These are phyloP conservation scores for Cercospora sojina DNA, from an alignment of 2,329 filamentous ascomycete species.

Conservation along the genomic window DNA sequence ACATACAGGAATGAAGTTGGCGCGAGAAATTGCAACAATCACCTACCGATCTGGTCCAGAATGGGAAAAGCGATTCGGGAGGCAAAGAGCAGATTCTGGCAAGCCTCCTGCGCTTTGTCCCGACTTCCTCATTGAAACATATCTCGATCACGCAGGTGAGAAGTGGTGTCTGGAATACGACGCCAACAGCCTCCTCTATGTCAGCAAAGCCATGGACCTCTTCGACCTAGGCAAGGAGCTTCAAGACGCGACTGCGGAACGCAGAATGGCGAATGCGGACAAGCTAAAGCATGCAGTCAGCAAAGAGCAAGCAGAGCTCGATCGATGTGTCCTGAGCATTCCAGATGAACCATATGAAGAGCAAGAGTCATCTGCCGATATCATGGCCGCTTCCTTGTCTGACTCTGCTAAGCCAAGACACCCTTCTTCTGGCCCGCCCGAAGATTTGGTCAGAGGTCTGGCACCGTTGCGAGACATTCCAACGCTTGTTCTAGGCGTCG, in stretches of 20 bases:
- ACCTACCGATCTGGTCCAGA: conserved; percentile 96
- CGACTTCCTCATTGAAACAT: conserved; percentile 96
- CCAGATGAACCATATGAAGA: conserved; percentile 85
- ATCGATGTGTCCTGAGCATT: conserved; percentile 75
- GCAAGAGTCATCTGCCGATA: conserved; percentile 57
- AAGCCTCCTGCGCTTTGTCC: conserved; percentile 92
- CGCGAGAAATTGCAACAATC: conserved; percentile 93
- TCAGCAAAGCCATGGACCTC: conserved; percentile 98
- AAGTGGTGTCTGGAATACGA: conserved; percentile 98
- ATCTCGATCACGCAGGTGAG: conserved; percentile 95
- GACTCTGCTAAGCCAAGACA: conserved; percentile 22
- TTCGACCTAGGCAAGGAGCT: conserved; percentile 81
- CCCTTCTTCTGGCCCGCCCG: conserved; percentile 58
- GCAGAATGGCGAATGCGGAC: conserved; percentile 61
- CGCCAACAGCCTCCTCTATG: conserved; percentile 90
- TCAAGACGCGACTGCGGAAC: conserved; percentile 61
- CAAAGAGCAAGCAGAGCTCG: conserved; percentile 32
- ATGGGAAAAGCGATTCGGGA: conserved; percentile 93
- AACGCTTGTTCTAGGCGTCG: conserved; percentile 86
- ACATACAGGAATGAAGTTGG: conserved; percentile 96
- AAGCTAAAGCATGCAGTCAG: conserved; percentile 50
- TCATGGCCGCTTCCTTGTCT: conserved; percentile 29
- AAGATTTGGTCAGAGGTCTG: conserved; percentile 77
- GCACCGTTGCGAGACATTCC: conserved; percentile 70
- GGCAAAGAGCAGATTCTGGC: conserved; percentile 78